A percentile compares a stretch with the other conserved stretches of the same genome.
Evolutionary conservation across 192 early-diverging fungal species (phyloP).

Genomic region (Coemansia sp.): DNA sequence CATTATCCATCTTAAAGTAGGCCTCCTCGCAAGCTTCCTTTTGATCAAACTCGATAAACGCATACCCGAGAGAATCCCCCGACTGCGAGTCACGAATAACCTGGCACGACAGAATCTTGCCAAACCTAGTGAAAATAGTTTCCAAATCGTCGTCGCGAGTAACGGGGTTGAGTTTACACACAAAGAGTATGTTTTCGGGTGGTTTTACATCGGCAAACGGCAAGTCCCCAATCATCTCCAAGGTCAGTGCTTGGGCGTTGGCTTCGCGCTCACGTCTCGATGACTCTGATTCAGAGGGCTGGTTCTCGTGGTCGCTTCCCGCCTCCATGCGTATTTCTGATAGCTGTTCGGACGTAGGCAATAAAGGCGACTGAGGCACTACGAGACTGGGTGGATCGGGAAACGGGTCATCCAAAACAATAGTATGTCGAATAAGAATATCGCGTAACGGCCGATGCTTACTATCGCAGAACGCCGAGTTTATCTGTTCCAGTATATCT

Average conservation of each 20-base stretch:
- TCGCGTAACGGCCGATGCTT: slow-evolving; percentile 76
- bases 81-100: slow-evolving; percentile 85
- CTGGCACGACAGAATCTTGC: slow-evolving; percentile 84
- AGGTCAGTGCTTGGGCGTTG: slow-evolving; percentile 83
- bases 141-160: slow-evolving; percentile 90
- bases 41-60: slow-evolving; percentile 94
- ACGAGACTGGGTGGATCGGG: slow-evolving; percentile 72
- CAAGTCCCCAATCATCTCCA: slow-evolving; percentile 97
- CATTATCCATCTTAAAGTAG: slow-evolving; percentile 97
- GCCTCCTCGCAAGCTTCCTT: slow-evolving; percentile 88
- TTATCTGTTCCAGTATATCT: slow-evolving; percentile 82
- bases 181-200: slow-evolving; percentile 95
- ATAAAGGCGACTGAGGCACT: slow-evolving; percentile 69
- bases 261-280: slow-evolving; percentile 73
- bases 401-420: slow-evolving; percentile 92
- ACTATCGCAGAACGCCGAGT: slow-evolving; percentile 68
- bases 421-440: slow-evolving; percentile 88
- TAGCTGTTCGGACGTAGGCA: slow-evolving; percentile 72
- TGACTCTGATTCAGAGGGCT: slow-evolving; percentile 59
- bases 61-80: slow-evolving; percentile 85
- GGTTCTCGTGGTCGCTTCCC: slow-evolving; percentile 65
- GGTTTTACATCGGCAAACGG: slow-evolving; percentile 97
- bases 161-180: slow-evolving; percentile 90
- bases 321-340: slow-evolving; percentile 76
- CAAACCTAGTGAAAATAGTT: slow-evolving; percentile 92